Evolutionary conservation across 768 basidiomycete species (phyloP), one percentile per base, ranked within the genome.

Genomic region (Leccinellum rugosiceps): DNA sequence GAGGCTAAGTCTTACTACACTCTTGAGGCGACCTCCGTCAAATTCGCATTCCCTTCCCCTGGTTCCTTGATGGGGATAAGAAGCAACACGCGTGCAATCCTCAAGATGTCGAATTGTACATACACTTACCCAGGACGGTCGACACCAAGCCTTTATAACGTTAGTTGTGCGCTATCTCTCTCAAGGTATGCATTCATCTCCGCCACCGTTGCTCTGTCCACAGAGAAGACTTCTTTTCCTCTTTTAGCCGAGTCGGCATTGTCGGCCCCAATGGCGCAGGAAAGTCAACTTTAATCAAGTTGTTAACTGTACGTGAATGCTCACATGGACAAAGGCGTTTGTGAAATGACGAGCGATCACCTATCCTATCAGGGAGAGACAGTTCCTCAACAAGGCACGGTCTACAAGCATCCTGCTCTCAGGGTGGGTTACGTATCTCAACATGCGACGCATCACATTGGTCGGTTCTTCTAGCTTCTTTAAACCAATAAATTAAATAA

Each of bases 1-100:
- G 90, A 94, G 69, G 96, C 94, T 35, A 92, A 87, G 76, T 93
- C 94, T 3, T 98, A 97, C 80, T 98, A 98, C 78, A 95, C 93
- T 32, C 85, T 98, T 23, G 88, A 92, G 32, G 95, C 94, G 6
- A 94, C 90, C 55, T 87, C 90, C 58, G 87, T 97, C 77, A 94
- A 92, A 75, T 96, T 98, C 78, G 77, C 92, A 34, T 98, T 98
- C 83, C 95, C 95, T 35, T 82, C 94, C 26, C 95, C 95, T 43
- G 96, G 96, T 30, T 94, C 91, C 48, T 82, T 98, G 63, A 94
- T 98, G 92, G 95, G 96, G 54, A 95, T 98, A 57, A 84, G 95
- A 61, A 96, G 93, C 72, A 93, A 90, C 68, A 98, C 95, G 13
- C 86, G 95, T 52, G 93, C 95, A 5, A 98, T 98, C 70, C 80